Percentiles rank a stretch among this genome's conserved stretches.
Evolutionary conservation across 257 asterid genomes (phyloP).

Genomic region (Nyctanthes arbortristis): DNA sequence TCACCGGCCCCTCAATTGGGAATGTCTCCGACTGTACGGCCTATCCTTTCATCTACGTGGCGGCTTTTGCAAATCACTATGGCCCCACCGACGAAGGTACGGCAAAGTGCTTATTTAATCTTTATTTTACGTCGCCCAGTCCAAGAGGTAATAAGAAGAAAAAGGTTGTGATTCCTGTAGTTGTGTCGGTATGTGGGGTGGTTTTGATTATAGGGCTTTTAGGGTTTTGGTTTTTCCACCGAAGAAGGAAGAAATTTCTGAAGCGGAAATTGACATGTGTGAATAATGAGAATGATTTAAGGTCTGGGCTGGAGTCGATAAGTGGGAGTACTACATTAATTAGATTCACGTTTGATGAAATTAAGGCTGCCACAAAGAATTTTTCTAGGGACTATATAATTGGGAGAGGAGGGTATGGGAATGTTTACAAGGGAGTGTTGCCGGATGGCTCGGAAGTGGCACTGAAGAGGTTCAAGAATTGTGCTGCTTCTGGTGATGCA

Average conservation of each 20-base stretch:
- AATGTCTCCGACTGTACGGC: conserved; percentile 68
- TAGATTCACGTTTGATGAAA: conserved; percentile 64
- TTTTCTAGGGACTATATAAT: conserved; percentile 56
- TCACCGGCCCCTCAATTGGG: conserved; percentile 49
- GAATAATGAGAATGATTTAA: conserved; percentile 23
- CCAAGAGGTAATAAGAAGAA: conserved; percentile 31
- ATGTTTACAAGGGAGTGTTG: conserved; percentile 72
- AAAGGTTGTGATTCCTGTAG: conserved; percentile 38
- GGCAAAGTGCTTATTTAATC: conserved; percentile 66
- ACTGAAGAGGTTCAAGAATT: conserved; percentile 85
- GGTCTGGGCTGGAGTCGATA: conserved; percentile 58
- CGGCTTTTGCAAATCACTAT: conserved; percentile 55
- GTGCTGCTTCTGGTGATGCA: conserved; percentile 72
- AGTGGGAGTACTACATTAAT: conserved; percentile 65
- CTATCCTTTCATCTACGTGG: conserved; percentile 64
- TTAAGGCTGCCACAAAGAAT: conserved; percentile 56
- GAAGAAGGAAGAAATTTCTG: conserved; percentile 23
- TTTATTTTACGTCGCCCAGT: conserved; percentile 34
- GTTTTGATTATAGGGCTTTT: conserved; percentile 31
- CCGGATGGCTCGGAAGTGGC: conserved; percentile 82
- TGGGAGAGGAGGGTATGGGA: conserved; percentile 92
- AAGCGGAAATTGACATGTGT: conserved; percentile 24
- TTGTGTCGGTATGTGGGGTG: conserved; percentile 24
- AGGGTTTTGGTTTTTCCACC: conserved; percentile 37
- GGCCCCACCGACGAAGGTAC: conserved; percentile 80